phyloP scores from a whole-genome alignment of 1,139 yeast genomes.

The Schwanniomyces etchellsii region DNA sequence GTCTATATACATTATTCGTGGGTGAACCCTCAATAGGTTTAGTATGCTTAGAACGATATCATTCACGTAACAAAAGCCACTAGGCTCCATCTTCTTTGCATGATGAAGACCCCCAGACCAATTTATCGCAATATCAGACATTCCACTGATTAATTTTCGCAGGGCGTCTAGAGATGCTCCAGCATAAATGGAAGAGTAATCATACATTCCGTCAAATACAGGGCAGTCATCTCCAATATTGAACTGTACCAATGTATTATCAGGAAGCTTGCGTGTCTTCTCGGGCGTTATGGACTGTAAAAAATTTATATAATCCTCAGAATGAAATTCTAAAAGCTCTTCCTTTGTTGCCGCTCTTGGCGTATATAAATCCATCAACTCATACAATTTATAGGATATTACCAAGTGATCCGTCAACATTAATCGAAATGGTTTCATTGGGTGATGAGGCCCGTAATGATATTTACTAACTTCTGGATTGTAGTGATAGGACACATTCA shows the following conservation, averaged over 20 bases:
- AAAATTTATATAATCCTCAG: constrained; percentile 83
- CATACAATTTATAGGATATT: constrained; percentile 76
- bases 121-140: constrained; percentile 92
- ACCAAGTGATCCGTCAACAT: constrained; percentile 93
- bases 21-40: constrained; percentile 76
- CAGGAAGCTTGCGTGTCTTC: constrained; percentile 53
- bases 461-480: constrained; percentile 77
- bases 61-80: constrained; percentile 93
- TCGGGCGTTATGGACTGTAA: constrained; percentile 80
- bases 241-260: constrained; percentile 60
- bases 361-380: constrained; percentile 82
- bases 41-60: constrained; percentile 88
- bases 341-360: constrained; percentile 79
- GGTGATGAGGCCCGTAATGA: constrained; percentile 90
- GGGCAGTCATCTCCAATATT: constrained; percentile 98
- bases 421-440: constrained; percentile 96
- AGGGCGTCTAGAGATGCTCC: constrained; percentile 95
- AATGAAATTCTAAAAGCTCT: constrained; percentile 76
- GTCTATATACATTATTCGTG: constrained; percentile 89
- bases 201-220: constrained; percentile 90
- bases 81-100: constrained; percentile 90
- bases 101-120: constrained; percentile 98
- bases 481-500: constrained; percentile 80
- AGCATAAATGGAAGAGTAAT: constrained; percentile 78
- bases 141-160: constrained; percentile 73